Conservation (phyloP, 768 basidiomycete genomes). For the Trametes gibbosa region DNA sequence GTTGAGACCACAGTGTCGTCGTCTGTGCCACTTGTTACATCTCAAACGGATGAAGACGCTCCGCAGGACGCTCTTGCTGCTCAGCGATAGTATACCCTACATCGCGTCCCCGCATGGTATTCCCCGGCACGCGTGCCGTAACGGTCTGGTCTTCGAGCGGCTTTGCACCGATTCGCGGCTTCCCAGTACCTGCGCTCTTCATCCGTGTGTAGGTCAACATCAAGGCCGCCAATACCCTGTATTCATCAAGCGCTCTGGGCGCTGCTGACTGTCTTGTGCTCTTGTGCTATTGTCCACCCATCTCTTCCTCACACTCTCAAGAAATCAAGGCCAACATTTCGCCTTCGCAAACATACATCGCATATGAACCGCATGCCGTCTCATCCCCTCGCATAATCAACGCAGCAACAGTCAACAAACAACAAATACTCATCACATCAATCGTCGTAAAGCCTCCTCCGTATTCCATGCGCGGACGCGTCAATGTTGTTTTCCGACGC, state of each 20-base stretch:
- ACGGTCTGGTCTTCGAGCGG: too few species aligned
- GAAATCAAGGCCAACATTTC: conserved; percentile 20
- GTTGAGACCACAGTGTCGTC: background rate
- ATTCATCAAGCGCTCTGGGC: background rate
- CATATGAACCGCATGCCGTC: background rate
- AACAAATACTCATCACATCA: background rate
- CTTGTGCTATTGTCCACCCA: background rate
- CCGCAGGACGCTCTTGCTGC: background rate
- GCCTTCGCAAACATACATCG: conserved; percentile 11
- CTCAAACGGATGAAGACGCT: background rate
- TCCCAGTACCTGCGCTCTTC: too few species aligned
- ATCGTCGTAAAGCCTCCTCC: background rate
- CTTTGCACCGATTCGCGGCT: too few species aligned
- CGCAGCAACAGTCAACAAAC: background rate
- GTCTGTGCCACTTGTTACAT: background rate
- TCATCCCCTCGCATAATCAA: background rate
- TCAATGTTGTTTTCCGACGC: conserved; percentile 13
- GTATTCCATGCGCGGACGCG: conserved; percentile 5
- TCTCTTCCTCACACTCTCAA: conserved; percentile 7
- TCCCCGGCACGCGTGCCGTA: too few species aligned
- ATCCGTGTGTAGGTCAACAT: too few species aligned
- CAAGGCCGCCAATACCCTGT: too few species aligned
- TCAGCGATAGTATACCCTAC: conserved; percentile 1
- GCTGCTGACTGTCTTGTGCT: background rate
- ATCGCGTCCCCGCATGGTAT: background rate